Conservation (phyloP, 75 land plant genomes). For the Pinus taeda region DNA sequence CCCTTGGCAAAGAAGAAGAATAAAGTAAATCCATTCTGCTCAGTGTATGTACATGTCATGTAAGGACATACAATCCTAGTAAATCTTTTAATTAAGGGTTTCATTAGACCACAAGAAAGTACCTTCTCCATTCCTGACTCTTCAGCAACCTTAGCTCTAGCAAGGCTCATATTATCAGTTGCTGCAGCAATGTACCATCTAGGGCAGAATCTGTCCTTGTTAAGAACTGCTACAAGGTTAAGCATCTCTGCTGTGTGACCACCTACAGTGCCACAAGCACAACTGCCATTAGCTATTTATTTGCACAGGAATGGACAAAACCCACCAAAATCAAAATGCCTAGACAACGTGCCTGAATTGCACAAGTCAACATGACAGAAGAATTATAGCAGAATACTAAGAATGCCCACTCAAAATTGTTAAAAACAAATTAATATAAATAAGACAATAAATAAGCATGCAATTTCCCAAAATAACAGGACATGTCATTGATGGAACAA, state of each 20-base stretch:
- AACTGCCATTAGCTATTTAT: background rate
- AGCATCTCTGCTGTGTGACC: conserved; percentile 99
- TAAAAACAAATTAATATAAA: background rate
- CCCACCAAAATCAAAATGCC: background rate
- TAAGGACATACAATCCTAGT: conserved; percentile 1
- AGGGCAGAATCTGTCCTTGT: conserved; percentile 64
- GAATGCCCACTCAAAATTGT: background rate
- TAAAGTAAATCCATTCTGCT: too few relatives aligned
- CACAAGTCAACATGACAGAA: background rate
- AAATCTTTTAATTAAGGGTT: background rate
- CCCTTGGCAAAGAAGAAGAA: background rate
- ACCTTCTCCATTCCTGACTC: conserved; percentile 30
- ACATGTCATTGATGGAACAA: background rate
- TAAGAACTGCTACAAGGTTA: conserved; percentile 58
- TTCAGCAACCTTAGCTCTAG: conserved; percentile 67
- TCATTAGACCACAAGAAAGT: background rate
- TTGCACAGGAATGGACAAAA: background rate
- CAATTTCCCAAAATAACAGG: background rate
- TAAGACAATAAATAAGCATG: background rate
- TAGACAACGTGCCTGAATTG: background rate
- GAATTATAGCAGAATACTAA: background rate
- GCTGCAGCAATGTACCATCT: conserved; percentile 81
- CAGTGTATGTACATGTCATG: background rate
- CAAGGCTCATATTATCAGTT: conserved; percentile 88
- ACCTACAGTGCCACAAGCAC: conserved; percentile 31